Evolutionary conservation across 495 filamentous ascomycete species (phyloP).

Genomic region (Tuber umbilicatum): DNA sequence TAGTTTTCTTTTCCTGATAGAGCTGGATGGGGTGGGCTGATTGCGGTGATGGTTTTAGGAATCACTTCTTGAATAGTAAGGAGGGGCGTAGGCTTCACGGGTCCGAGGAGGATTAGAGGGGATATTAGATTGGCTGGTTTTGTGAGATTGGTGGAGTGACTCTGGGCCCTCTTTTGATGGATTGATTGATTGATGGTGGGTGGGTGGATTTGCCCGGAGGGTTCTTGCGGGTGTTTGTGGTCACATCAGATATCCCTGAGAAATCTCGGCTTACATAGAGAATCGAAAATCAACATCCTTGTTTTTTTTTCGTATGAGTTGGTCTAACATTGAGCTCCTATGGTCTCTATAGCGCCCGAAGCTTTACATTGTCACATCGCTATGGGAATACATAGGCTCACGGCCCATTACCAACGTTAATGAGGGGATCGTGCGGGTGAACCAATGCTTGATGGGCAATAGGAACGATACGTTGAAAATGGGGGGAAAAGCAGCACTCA

Average conservation of each 20-base stretch:
- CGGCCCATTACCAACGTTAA: not conserved
- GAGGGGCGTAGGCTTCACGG: slow-evolving; percentile 60
- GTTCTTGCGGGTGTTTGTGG: not conserved
- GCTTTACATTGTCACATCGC: not conserved
- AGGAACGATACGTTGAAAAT: not conserved
- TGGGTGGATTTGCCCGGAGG: not conserved
- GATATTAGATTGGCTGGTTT: too few relatives aligned
- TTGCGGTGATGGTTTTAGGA: slow-evolving; percentile 49
- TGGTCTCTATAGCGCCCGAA: not conserved
- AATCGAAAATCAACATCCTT: not conserved
- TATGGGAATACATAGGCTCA: not conserved
- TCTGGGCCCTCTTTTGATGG: not conserved
- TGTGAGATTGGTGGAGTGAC: not conserved
- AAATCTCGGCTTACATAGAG: not conserved
- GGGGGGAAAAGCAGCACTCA: not conserved
- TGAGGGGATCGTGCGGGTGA: not conserved
- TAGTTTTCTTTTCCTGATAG: not conserved
- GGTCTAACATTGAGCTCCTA: not conserved
- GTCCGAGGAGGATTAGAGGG: slow-evolving; percentile 45
- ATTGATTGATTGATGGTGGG: not conserved
- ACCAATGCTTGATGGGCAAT: not conserved
- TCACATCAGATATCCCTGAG: not conserved
- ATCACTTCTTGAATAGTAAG: slow-evolving; percentile 91
- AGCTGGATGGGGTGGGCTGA: slow-evolving; percentile 9
- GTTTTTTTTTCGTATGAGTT: not conserved